Percentiles rank a stretch among this genome's conserved stretches.
These are phyloP conservation scores for Pseudopyricularia javanii DNA, from an alignment of 2,329 filamentous ascomycete genomes.

Conservation along the genomic window DNA sequence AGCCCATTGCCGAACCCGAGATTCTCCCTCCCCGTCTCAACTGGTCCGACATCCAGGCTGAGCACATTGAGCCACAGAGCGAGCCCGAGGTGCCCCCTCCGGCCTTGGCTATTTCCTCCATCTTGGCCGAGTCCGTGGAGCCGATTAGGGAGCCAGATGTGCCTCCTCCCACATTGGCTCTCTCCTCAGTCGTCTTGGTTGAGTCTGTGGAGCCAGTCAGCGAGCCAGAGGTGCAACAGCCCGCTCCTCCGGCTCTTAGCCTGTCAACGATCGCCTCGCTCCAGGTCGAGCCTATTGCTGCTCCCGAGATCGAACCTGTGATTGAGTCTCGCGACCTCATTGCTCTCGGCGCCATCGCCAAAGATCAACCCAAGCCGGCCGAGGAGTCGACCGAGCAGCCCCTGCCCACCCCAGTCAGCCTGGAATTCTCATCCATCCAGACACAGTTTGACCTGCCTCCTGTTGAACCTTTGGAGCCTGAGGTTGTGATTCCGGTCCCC, in stretches of 20 bases:
- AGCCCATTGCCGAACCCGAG: slow-evolving; percentile 25
- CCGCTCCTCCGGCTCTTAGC: slow-evolving; percentile 1
- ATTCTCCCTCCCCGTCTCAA: slow-evolving; percentile 7
- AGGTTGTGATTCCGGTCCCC: slow-evolving; percentile 10
- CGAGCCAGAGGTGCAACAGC: slow-evolving; percentile 2
- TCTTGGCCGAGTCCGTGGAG: slow-evolving; percentile 9
- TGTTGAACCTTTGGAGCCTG: slow-evolving; percentile 10
- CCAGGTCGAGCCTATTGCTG: slow-evolving; percentile 3
- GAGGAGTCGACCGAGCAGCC: not conserved
- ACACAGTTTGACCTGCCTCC: slow-evolving; percentile 12
- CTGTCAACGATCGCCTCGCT: slow-evolving; percentile 5
- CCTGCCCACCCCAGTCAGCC: not conserved
- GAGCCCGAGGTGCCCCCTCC: slow-evolving; percentile 4
- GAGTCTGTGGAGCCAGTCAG: slow-evolving; percentile 28
- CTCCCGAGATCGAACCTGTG: slow-evolving; percentile 7
- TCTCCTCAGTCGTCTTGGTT: slow-evolving; percentile 23
- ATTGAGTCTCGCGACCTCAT: slow-evolving; percentile 4
- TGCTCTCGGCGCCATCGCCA: not conserved
- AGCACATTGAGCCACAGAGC: slow-evolving; percentile 13
- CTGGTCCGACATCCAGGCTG: slow-evolving; percentile 9
- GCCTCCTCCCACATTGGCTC: slow-evolving; percentile 5
- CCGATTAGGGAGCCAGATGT: slow-evolving; percentile 2
- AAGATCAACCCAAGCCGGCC: not conserved
- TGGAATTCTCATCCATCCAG: slow-evolving; percentile 12
- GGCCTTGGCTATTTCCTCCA: slow-evolving; percentile 4